These are phyloP conservation scores for Didymella exigua DNA, from an alignment of 2,329 filamentous ascomycete species.

Conservation along the genomic window DNA sequence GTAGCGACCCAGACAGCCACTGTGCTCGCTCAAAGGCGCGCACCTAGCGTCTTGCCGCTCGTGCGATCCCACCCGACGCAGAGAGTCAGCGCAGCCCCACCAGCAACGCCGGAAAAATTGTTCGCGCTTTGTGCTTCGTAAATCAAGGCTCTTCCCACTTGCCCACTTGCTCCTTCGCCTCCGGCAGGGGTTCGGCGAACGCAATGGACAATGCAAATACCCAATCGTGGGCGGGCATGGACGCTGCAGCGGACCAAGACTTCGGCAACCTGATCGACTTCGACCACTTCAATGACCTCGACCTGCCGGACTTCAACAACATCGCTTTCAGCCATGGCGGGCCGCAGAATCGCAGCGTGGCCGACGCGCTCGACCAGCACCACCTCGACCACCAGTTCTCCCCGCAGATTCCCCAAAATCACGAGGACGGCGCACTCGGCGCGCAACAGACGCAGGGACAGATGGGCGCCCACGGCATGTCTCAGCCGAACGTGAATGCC, in stretches of 20 bases:
- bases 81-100: slow-evolving; percentile 13
- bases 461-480: slow-evolving; percentile 26
- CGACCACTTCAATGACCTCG: slow-evolving; percentile 35
- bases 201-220: slow-evolving; percentile 42
- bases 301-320: slow-evolving; percentile 37
- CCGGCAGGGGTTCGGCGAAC: slow-evolving; percentile 23
- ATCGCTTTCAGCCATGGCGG: slow-evolving; percentile 33
- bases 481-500: slow-evolving; percentile 24
- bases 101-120: slow-evolving; percentile 16
- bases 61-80: slow-evolving; percentile 13
- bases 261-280: slow-evolving; percentile 53
- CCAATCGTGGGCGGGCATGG: slow-evolving; percentile 52
- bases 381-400: slow-evolving; percentile 41
- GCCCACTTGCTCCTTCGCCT: slow-evolving; percentile 20
- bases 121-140: slow-evolving; percentile 13
- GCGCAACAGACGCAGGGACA: slow-evolving; percentile 22
- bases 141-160: slow-evolving; percentile 17
- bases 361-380: slow-evolving; percentile 42
- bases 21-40: slow-evolving; percentile 8
- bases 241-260: slow-evolving; percentile 48
- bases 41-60: slow-evolving; percentile 10
- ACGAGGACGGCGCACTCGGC: slow-evolving; percentile 27
- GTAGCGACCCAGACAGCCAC: background rate
- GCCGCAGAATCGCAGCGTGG: slow-evolving; percentile 29
- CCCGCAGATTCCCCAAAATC: slow-evolving; percentile 34